phyloP scores from a whole-genome alignment of 2,329 filamentous ascomycete genomes.

The Amesomyces nigricolor region DNA sequence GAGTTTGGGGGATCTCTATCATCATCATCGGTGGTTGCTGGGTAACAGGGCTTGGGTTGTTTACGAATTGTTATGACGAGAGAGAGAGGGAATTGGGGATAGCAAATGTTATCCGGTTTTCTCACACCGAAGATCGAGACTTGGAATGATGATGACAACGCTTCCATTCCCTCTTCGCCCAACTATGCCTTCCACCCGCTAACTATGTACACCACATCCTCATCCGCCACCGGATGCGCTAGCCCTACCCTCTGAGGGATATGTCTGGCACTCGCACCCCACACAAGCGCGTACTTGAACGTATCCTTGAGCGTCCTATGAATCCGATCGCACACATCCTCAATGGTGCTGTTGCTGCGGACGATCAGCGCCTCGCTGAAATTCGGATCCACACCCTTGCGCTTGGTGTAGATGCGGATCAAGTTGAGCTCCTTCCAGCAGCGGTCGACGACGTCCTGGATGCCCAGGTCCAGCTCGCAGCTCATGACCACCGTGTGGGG shows the following conservation, averaged over 20 bases:
- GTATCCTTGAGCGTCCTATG: constrained; percentile 94
- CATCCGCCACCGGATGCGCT: constrained; percentile 67
- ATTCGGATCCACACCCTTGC: constrained; percentile 84
- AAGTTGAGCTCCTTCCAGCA: constrained; percentile 91
- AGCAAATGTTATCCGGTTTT: not conserved
- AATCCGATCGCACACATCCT: constrained; percentile 94
- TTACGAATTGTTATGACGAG: constrained; percentile 21
- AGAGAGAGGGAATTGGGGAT: constrained; percentile 23
- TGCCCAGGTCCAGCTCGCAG: constrained; percentile 90
- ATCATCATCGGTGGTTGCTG: not conserved
- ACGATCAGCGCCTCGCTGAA: constrained; percentile 93
- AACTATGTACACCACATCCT: constrained; percentile 64
- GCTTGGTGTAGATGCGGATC: constrained; percentile 93
- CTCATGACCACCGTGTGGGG: constrained; percentile 95
- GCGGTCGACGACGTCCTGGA: constrained; percentile 87
- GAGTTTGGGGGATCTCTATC: not conserved
- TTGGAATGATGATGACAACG: constrained; percentile 3
- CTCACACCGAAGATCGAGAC: too few species aligned
- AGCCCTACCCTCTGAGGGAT: constrained; percentile 89
- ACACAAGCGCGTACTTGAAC: constrained; percentile 97
- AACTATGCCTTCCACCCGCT: constrained; percentile 56
- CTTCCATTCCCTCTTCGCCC: constrained; percentile 5
- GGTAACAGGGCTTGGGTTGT: not conserved
- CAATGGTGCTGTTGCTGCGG: constrained; percentile 77
- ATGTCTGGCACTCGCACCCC: constrained; percentile 94